Base-by-base conservation (phyloP, 1,284 basidiomycete species). In the Cutaneotrichosporon daszewskae region DNA sequence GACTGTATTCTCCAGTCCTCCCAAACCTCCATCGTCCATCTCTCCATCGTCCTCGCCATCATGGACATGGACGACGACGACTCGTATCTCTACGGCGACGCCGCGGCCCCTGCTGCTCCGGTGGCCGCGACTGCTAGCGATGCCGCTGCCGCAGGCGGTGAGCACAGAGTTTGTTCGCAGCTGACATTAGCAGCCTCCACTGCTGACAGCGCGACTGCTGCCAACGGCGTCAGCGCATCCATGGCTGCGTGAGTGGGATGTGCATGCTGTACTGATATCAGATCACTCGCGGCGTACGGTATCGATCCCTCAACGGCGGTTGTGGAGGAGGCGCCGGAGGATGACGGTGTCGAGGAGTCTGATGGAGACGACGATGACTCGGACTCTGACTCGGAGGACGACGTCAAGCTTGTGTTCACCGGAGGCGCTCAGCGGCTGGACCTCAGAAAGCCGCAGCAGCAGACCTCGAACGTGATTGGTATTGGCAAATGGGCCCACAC, bases 401-500 rank as follows among this genome's bases (percentile, higher is more conserved):
- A 64, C 48, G 53, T 69, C 43, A 66, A 71, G 57, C 60, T 73
- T 37, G 70, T 72, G 32, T 65, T 72, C 35, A 65, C 59, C 16
- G 49, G 54, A 22, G 43, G 54, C 23, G 49, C 55, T 37, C 47
- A 57, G 23, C 45, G 68, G n/a, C 27, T 49, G 10, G 47, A 49
- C 27, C 24, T 47, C 12, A 31, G 38, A 31, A 69, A 72, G 54
- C 62, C 60, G 1, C 64, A 64, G 43, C 45, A 47, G 23, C 52
- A 53, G 28, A 47, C 55, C n/a, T 53, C 58, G 14, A 62, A 61
- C 36, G 63, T 67, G 19, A 61, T 66, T 16, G 66, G 66, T 11
- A 66, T 69, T 29, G 66, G 66, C 10, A 66, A 66, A 49, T 69
- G 66, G 66, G 66, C 66, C 0, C 65, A 69, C 41, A 60, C 64